Evolutionary conservation across 768 basidiomycete genomes (phyloP).

Genomic region (Lactarius evosmus): DNA sequence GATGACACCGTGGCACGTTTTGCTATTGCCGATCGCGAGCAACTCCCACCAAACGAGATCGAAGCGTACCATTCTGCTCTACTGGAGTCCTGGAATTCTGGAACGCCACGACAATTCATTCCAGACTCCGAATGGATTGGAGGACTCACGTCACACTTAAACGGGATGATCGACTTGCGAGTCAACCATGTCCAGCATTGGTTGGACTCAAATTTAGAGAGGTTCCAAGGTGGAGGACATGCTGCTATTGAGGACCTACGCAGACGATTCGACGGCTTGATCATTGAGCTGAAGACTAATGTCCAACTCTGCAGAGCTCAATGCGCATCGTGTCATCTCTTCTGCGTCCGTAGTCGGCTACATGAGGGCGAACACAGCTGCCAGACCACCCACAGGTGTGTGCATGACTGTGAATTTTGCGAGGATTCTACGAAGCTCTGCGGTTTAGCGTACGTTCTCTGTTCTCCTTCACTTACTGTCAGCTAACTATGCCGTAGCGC

Average conservation of each 20-base stretch:
- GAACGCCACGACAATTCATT: conserved; percentile 35
- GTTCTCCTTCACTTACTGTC: too few species aligned
- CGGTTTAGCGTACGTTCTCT: conserved; percentile 44
- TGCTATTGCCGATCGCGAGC: conserved; percentile 30
- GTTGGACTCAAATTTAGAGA: conserved; percentile 46
- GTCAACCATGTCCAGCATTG: conserved; percentile 49
- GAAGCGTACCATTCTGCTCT: conserved; percentile 31
- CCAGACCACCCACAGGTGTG: conserved; percentile 47
- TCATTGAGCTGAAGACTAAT: conserved; percentile 45
- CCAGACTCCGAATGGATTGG: conserved; percentile 44
- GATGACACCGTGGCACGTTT: conserved; percentile 40
- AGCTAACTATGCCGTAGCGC: conserved; percentile 38
- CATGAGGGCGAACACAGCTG: conserved; percentile 52
- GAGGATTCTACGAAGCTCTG: conserved; percentile 41
- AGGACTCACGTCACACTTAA: conserved; percentile 41
- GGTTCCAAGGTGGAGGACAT: conserved; percentile 44
- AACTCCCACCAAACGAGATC: conserved; percentile 27
- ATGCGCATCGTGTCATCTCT: conserved; percentile 48
- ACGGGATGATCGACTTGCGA: conserved; percentile 41
- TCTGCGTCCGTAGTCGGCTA: conserved; percentile 44
- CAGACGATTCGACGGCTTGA: conserved; percentile 42
- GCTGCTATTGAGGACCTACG: conserved; percentile 46
- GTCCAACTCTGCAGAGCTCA: conserved; percentile 49
- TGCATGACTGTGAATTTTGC: conserved; percentile 43
- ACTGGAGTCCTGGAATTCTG: conserved; percentile 35